Base-by-base conservation (phyloP, 2,329 filamentous ascomycete species). In the Penicillium sp. region DNA sequence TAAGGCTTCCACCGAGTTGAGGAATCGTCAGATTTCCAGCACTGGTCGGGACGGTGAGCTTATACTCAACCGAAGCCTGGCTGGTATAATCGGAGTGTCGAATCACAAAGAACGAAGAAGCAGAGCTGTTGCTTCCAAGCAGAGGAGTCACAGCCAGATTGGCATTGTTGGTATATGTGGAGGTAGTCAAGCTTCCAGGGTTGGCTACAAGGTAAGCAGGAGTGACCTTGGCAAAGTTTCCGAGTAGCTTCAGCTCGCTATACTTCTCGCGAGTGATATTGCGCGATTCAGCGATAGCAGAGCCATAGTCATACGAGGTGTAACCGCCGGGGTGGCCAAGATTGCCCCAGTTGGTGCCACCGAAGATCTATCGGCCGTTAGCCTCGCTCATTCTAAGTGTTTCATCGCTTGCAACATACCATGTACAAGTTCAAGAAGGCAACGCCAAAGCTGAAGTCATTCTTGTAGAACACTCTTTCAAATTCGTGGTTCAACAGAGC, bases 321-420 rank as follows among this genome's bases (percentile, higher is more conserved):
- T 87, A 87, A 2, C 82, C 86, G 11, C 86, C 87, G 10, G 87
- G 82, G 64, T 91, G 85, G 0, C 90, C 89, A 4, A 91, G 74
- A 61, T 92, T 93, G 0, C 90, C 90, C 91, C 90, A 94, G 70
- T 94, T 95, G 0, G 90, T 93, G 6, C 90, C 91, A 14, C 91
- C 91, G 64, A 83, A 90, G 0, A 83, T 87, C 83, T 85, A 16
- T n/a, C 43, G 1, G 9, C 6, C 1, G 11, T 62, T 47, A 62
- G 54, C 36, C 0, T 35, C 13, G 13, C 16, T 58, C 37, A 40
- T 13, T 4, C 3, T n/a, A 13, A 9, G 10, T 4, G 31, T 9
- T 31, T 2, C 6, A 37, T 6, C 0, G 4, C 11, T 39, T 2
- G 22, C 6, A 6, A 60, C 73, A 64, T 69, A 87, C 86, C 90